Percentiles rank a stretch among this genome's conserved stretches.
Evolutionary conservation across 768 basidiomycete species (phyloP).

Genomic region (Baorangia bicolor): DNA sequence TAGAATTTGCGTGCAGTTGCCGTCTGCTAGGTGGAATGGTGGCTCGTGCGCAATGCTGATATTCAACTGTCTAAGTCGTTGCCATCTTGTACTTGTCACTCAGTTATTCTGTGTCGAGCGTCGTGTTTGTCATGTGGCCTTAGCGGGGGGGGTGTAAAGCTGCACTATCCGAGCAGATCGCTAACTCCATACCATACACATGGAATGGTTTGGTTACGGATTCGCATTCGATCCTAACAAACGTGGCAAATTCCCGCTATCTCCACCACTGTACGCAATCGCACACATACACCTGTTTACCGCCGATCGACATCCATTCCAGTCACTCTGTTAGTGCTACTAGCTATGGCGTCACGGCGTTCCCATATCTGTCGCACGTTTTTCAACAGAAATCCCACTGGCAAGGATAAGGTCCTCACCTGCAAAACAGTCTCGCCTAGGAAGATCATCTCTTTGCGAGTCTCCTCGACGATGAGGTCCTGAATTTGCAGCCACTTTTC

Average conservation of each 20-base stretch:
- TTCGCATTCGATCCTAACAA: constrained; percentile 20
- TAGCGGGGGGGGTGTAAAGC: constrained; percentile 11
- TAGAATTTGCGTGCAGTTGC: not conserved
- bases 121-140: constrained; percentile 13
- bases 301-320: constrained; percentile 36
- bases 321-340: constrained; percentile 14
- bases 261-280: constrained; percentile 22
- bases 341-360: constrained; percentile 37
- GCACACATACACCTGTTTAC: constrained; percentile 7
- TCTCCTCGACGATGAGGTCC: constrained; percentile 94
- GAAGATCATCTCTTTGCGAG: constrained; percentile 97
- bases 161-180: constrained; percentile 7
- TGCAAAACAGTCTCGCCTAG: constrained; percentile 96
- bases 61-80: not conserved
- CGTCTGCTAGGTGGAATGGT: not conserved
- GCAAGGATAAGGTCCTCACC: constrained; percentile 42
- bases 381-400: constrained; percentile 11
- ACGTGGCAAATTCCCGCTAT: constrained; percentile 29
- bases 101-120: not conserved
- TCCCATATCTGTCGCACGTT: constrained; percentile 57
- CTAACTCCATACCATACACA: constrained; percentile 7
- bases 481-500: constrained; percentile 98
- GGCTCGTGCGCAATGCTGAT: not conserved
- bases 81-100: not conserved
- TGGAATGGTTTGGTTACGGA: constrained; percentile 1